Percentiles rank a stretch among this genome's conserved stretches.
Evolutionary conservation across 75 land plant genomes (phyloP).

Genomic region (Picea sitchensis): DNA sequence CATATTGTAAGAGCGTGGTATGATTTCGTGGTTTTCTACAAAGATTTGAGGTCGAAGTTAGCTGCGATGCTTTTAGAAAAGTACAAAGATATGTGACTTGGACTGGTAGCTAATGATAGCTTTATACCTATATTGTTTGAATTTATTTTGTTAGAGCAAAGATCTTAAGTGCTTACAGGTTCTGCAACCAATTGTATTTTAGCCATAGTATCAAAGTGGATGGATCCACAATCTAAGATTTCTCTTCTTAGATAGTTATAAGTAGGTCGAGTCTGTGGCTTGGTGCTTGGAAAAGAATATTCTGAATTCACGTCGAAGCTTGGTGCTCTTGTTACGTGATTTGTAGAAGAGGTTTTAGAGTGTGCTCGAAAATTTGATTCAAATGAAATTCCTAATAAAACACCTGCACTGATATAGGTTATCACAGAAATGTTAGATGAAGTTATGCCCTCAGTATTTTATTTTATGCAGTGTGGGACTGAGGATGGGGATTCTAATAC

Average conservation of each 20-base stretch:
- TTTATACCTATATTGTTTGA: constrained; percentile 76
- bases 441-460: constrained; percentile 86
- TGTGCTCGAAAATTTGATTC: too few species aligned
- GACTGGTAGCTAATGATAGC: constrained; percentile 85
- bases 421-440: constrained; percentile 71
- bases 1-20: constrained; percentile 47
- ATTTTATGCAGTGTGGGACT: constrained; percentile 72
- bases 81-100: constrained; percentile 77
- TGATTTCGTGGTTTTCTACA: too few species aligned
- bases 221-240: constrained; percentile 79
- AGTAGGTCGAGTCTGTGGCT: constrained; percentile 50
- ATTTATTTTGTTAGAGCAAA: constrained; percentile 38
- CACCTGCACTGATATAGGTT: constrained; percentile 9
- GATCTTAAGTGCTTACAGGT: constrained; percentile 51
- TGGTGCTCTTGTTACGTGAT: too few species aligned
- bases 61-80: constrained; percentile 59
- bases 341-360: too few species aligned
- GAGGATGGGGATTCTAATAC: constrained; percentile 54
- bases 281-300: constrained; percentile 45
- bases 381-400: too few species aligned
- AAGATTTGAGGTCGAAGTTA: constrained; percentile 21
- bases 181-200: constrained; percentile 73
- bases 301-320: constrained; percentile 30
- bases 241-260: constrained; percentile 58
- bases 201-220: constrained; percentile 79